Evolutionary conservation across 176 grass and related monocot species (phyloP).

Genomic region (Thinopyrum elongatum): DNA sequence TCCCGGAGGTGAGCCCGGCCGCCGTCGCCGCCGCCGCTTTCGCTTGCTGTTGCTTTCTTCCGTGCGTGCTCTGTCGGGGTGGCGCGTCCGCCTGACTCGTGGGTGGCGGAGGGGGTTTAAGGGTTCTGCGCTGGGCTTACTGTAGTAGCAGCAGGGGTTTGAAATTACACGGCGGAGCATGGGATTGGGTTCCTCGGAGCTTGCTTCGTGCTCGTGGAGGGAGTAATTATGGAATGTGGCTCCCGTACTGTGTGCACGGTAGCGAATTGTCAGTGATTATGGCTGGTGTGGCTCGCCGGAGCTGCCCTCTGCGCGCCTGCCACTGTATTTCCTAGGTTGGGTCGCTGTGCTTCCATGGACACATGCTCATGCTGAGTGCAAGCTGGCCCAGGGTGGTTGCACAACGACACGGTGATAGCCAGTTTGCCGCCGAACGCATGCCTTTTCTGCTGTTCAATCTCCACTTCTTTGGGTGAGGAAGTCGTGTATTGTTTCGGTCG

Average conservation of each 20-base stretch:
- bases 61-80: no score
- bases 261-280: no score
- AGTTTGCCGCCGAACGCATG: background rate
- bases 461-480: background rate
- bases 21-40: background rate
- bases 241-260: background rate
- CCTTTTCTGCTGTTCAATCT: background rate
- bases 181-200: background rate
- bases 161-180: background rate
- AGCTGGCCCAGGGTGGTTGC: background rate
- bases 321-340: background rate
- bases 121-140: background rate
- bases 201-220: background rate
- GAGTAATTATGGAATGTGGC: background rate
- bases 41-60: background rate
- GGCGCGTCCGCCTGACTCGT: no score
- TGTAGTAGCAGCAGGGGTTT: background rate
- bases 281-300: background rate
- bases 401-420: no score
- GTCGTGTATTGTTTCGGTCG: background rate
- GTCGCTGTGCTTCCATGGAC: background rate
- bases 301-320: background rate
- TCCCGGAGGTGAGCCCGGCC: conserved; percentile 17
- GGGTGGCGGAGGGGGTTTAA: conserved; percentile 35
- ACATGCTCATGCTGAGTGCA: background rate